phyloP scores from a whole-genome alignment of 2,329 filamentous ascomycete species.

The Fusarium palustre region DNA sequence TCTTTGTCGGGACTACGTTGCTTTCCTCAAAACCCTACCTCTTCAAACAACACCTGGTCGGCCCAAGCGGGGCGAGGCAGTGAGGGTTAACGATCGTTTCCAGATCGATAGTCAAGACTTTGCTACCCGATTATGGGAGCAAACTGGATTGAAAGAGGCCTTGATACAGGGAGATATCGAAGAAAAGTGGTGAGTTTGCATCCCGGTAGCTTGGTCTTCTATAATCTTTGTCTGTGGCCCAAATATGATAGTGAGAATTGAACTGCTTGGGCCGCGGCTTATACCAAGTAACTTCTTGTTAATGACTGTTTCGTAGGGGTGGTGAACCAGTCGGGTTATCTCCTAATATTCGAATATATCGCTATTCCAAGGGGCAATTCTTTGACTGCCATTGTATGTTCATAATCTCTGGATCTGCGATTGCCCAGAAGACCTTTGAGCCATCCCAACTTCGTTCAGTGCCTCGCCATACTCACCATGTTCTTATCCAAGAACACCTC shows the following conservation, averaged over 20 bases:
- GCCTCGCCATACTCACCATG: too few species aligned
- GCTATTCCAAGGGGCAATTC: constrained; percentile 87
- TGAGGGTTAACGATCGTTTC: constrained; percentile 89
- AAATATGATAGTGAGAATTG: constrained; percentile 4
- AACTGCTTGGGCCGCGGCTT: constrained; percentile 4
- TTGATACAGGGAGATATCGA: constrained; percentile 56
- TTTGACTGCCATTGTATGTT: constrained; percentile 90
- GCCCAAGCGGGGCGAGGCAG: constrained; percentile 83
- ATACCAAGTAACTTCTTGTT: constrained; percentile 27
- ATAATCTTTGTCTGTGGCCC: neutral
- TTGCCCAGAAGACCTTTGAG: neutral
- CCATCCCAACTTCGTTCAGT: too few species aligned
- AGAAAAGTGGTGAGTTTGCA: constrained; percentile 58
- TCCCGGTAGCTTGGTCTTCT: neutral
- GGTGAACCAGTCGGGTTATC: constrained; percentile 87
- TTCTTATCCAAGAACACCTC: too few species aligned
- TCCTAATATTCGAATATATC: constrained; percentile 89
- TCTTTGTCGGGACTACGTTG: constrained; percentile 80
- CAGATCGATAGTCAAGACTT: constrained; percentile 82
- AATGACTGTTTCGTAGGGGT: constrained; percentile 68
- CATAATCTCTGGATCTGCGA: neutral
- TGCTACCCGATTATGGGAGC: constrained; percentile 79
- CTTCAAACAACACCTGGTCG: constrained; percentile 81
- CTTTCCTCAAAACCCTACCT: constrained; percentile 76
- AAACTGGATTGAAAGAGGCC: constrained; percentile 78